A percentile compares a stretch with the other conserved stretches of the same genome.
Conservation (phyloP, 768 basidiomycete genomes). For the Cubamyces sp. region DNA sequence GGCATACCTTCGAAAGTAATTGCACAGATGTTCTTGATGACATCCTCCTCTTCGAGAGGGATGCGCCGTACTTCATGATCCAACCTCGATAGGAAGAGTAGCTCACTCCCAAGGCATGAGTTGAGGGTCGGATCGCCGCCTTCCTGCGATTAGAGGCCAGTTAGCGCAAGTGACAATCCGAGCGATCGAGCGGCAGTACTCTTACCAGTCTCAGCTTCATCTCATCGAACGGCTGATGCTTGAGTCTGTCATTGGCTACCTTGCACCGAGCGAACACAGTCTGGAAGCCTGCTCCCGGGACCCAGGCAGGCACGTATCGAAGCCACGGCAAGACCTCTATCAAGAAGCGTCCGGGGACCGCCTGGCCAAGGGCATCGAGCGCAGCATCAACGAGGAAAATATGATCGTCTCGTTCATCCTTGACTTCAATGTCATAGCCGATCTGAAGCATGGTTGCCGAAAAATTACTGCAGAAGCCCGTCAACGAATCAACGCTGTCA, state of each 20-base stretch:
- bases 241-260: neutral
- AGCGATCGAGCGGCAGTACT: neutral
- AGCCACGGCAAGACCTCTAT: slow-evolving; percentile 15
- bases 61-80: neutral
- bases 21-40: slow-evolving; percentile 1
- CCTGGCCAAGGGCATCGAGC: neutral
- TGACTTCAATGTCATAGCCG: slow-evolving; percentile 34
- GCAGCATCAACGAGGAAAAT: neutral
- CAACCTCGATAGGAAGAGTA: neutral
- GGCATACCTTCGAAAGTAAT: slow-evolving; percentile 4
- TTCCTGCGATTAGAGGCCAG: neutral
- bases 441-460: slow-evolving; percentile 27
- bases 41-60: neutral
- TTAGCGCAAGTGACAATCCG: no score
- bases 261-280: neutral
- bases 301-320: slow-evolving; percentile 10
- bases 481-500: neutral
- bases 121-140: neutral
- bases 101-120: neutral
- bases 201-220: neutral
- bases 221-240: slow-evolving; percentile 2
- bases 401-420: slow-evolving; percentile 33
- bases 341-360: neutral
- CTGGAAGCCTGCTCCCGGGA: slow-evolving; percentile 19
- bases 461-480: neutral